Evolutionary conservation across 257 asterid species (phyloP), one percentile per base, ranked within the genome.

Genomic region (Solanum bukasovii): DNA sequence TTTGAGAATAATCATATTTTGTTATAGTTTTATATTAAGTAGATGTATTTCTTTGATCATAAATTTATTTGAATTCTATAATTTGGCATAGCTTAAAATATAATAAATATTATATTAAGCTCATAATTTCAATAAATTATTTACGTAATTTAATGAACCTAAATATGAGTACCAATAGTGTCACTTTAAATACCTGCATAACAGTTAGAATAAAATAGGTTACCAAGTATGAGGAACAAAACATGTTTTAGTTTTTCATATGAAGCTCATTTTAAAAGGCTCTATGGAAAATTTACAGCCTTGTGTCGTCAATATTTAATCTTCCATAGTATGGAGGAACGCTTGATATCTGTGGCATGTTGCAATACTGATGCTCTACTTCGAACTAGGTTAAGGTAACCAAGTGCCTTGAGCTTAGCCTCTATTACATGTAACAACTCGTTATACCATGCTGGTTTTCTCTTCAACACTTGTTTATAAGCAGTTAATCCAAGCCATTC

Each of bases 401-500:
- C 87, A 44, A 89, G 90, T 25, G 88, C 88, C 88, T 84, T 92
- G 92, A 95, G 89, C 91, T 90, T 90, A 10, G 87, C 87, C 82
- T 88, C 87, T 83, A 96, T 61, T 65, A 91, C 29, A 82, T 65
- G 73, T 85, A 95, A 85, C 88, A 96, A 84, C 88, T 88, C 89
- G 83, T 84, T 91, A 91, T 94, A 88, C 11, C 92, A 89, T 2
- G 97, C 90, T 63, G 95, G 94, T 86, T 96, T 96, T 89, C 94
- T 94, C 90, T 86, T 88, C 84, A 96, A 59, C 70, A 93, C 98
- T 67, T 92, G 94, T 35, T 83, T 70, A 77, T 93, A 94, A 38
- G 98, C 98, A 61, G 89, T 90, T 83, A 94, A 88, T 7, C 99
- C 98, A 2, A 96, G 98, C 97, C 96, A 95, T 61, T 93, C 75